Percentiles rank a stretch among this genome's conserved stretches.
phyloP scores from a whole-genome alignment of 176 grass and related monocot species.

The Olyra latifolia region DNA sequence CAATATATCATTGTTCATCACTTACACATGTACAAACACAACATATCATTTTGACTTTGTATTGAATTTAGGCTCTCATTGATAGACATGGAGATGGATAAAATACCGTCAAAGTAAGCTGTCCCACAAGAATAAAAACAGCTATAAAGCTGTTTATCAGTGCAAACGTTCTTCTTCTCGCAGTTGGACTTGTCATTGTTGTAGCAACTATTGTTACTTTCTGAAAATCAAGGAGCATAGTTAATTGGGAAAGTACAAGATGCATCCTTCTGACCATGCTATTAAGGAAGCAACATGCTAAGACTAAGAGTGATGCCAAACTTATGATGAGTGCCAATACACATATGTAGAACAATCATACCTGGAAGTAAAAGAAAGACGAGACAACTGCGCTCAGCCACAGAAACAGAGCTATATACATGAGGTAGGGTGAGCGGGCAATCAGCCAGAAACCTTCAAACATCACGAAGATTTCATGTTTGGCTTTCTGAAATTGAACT shows the following conservation, averaged over 20 bases:
- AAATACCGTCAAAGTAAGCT: constrained; percentile 93
- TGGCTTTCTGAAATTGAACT: constrained; percentile 37
- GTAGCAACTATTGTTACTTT: constrained; percentile 91
- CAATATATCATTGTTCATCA: background rate
- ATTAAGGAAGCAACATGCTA: constrained; percentile 1
- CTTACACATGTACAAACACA: background rate
- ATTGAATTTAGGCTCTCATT: background rate
- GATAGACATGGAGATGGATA: background rate
- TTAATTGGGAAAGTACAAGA: background rate
- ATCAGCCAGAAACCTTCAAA: constrained; percentile 96
- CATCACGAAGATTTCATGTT: constrained; percentile 57
- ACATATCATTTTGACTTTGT: background rate
- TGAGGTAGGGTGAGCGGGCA: constrained; percentile 62
- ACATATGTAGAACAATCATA: constrained; percentile 28
- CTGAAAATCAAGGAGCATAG: constrained; percentile 47
- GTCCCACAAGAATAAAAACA: constrained; percentile 90
- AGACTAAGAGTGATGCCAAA: background rate
- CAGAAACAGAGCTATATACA: constrained; percentile 78
- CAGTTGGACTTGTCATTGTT: constrained; percentile 65
- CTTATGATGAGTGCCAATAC: background rate
- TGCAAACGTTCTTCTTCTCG: constrained; percentile 84
- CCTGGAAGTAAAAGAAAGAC: constrained; percentile 95
- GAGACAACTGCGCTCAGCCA: constrained; percentile 85
- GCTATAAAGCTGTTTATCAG: constrained; percentile 97
- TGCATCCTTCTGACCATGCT: background rate